Conservation (phyloP, 208 protist species). For the Blechomonas ayalai region DNA sequence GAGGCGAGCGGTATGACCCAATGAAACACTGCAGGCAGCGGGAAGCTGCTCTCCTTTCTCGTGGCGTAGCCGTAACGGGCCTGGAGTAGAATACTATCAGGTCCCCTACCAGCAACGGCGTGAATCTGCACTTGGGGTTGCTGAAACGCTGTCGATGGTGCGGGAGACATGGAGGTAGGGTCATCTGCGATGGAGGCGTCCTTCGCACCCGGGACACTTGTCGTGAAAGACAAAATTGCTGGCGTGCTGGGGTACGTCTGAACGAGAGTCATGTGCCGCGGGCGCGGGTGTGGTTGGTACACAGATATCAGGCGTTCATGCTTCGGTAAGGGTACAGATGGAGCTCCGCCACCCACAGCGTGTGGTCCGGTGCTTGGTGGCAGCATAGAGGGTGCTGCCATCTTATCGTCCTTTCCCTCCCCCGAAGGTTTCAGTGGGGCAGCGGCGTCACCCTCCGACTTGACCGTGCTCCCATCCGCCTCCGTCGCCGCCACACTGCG, state of each 20-base stretch:
- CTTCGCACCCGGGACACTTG: conserved; percentile 17
- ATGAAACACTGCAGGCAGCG: conserved; percentile 36
- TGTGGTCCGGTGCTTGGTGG: conserved; percentile 2
- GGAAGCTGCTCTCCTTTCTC: conserved; percentile 29
- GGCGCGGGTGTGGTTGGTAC: conserved; percentile 44
- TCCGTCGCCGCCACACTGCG: conserved; percentile 6
- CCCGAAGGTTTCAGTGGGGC: conserved; percentile 15
- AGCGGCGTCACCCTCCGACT: conserved; percentile 2
- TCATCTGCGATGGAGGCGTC: too few species aligned
- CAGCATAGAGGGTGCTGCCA: conserved; percentile 1
- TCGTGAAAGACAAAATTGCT: conserved; percentile 36
- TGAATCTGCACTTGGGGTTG: conserved; percentile 59
- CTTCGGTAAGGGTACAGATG: conserved; percentile 2
- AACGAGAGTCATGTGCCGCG: conserved; percentile 48
- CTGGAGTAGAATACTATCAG: conserved; percentile 48
- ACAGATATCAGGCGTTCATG: conserved; percentile 35
- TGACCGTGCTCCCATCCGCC: conserved; percentile 3
- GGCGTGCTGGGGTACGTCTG: conserved; percentile 69
- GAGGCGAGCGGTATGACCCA: conserved; percentile 41
- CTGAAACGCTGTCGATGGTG: conserved; percentile 11
- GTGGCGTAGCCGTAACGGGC: conserved; percentile 76
- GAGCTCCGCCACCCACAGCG: background rate
- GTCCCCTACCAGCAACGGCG: conserved; percentile 52
- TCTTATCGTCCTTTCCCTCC: background rate
- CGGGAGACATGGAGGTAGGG: background rate